phyloP scores from a whole-genome alignment of 2,329 filamentous ascomycete genomes.

The Dryadomyces quercivorus region DNA sequence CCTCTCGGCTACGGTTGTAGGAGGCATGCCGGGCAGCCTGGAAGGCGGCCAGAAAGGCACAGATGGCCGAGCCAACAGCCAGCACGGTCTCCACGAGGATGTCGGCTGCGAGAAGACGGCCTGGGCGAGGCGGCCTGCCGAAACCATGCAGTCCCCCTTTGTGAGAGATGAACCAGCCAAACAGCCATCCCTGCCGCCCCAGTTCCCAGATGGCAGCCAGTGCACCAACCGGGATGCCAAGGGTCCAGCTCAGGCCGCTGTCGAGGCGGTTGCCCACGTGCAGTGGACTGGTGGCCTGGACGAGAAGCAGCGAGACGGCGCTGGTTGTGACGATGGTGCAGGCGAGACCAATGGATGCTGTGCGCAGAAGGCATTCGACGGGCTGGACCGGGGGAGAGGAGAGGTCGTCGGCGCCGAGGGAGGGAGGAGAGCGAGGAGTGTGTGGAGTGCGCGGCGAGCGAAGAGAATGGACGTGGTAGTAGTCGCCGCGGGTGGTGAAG shows the following conservation, averaged over 20 bases:
- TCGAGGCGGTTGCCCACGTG: conserved; percentile 4
- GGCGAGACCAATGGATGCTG: conserved; percentile 5
- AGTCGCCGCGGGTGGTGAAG: neutral
- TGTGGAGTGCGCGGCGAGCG: neutral
- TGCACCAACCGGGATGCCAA: conserved; percentile 6
- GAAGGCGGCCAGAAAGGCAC: conserved; percentile 10
- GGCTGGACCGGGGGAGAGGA: neutral
- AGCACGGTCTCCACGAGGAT: conserved; percentile 3
- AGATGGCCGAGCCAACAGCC: conserved; percentile 7
- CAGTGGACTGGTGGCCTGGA: conserved; percentile 1
- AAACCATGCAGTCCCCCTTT: neutral
- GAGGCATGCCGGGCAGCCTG: conserved; percentile 9
- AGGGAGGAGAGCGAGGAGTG: neutral
- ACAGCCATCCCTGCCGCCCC: neutral
- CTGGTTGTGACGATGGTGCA: conserved; percentile 5
- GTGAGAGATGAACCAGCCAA: neutral
- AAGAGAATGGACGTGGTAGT: neutral
- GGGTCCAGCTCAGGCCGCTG: conserved; percentile 6
- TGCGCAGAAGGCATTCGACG: conserved; percentile 6
- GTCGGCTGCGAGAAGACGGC: neutral
- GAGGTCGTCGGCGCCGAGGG: neutral
- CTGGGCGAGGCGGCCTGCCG: neutral
- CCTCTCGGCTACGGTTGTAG: conserved; percentile 3
- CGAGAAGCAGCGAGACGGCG: conserved; percentile 5
- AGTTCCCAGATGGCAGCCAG: conserved; percentile 9